phyloP scores from a whole-genome alignment of 352 stramenopile species.

The Aphanomyces astaci region DNA sequence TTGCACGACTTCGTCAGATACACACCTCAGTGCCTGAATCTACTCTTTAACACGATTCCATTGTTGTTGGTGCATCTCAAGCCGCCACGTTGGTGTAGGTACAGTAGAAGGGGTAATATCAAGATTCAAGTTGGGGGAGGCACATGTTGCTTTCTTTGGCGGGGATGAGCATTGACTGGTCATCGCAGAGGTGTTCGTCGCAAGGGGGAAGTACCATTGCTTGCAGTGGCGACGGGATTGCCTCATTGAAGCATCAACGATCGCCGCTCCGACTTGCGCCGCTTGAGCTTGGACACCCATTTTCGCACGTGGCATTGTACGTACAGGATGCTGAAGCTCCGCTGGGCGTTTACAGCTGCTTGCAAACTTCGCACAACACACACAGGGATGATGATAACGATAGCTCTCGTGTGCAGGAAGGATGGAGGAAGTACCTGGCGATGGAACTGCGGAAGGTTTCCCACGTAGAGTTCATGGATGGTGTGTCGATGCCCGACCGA shows the following conservation, averaged over 20 bases:
- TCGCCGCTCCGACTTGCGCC: not conserved
- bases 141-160: no score
- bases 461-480: not conserved
- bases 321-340: slow-evolving; percentile 18
- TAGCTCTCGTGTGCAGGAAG: no score
- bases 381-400: not conserved
- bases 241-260: not conserved
- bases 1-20: no score
- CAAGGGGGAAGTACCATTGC: not conserved
- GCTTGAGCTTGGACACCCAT: slow-evolving; percentile 15
- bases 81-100: no score
- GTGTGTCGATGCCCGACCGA: not conserved
- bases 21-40: no score
- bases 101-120: no score
- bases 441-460: slow-evolving; percentile 21
- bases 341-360: slow-evolving; percentile 9
- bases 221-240: not conserved
- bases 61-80: no score
- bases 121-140: no score
- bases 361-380: not conserved
- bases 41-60: no score
- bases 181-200: not conserved
- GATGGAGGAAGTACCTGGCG: not conserved
- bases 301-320: slow-evolving; percentile 23
- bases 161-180: no score